These are phyloP conservation scores for Maudiozyma saulgeensis DNA, from an alignment of 805 yeast species.

Conservation along the genomic window DNA sequence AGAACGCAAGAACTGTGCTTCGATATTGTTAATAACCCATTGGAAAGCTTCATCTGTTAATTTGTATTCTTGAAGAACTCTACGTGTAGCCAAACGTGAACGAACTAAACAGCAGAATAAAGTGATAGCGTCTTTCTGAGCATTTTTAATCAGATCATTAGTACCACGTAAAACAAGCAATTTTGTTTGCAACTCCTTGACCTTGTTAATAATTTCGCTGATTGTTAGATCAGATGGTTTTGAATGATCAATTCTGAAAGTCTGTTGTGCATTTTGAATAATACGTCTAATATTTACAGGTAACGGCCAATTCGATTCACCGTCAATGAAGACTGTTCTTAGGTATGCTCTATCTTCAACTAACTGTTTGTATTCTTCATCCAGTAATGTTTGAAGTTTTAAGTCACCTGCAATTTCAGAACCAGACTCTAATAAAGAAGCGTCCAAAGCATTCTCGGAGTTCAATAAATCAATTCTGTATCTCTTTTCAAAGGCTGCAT, in stretches of 20 bases:
- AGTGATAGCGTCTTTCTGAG: slow-evolving; percentile 85
- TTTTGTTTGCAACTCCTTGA: slow-evolving; percentile 55
- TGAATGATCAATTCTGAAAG: slow-evolving; percentile 84
- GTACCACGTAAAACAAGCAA: slow-evolving; percentile 77
- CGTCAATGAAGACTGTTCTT: slow-evolving; percentile 80
- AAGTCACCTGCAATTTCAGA: slow-evolving; percentile 85
- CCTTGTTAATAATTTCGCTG: slow-evolving; percentile 67
- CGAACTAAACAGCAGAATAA: slow-evolving; percentile 87
- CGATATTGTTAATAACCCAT: slow-evolving; percentile 93
- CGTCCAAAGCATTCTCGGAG: slow-evolving; percentile 50
- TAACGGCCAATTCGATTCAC: slow-evolving; percentile 94
- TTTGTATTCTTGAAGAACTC: slow-evolving; percentile 85
- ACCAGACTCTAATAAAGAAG: slow-evolving; percentile 77
- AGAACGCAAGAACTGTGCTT: slow-evolving; percentile 84
- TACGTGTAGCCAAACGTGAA: slow-evolving; percentile 82
- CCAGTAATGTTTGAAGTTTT: slow-evolving; percentile 68
- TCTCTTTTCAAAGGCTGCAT: slow-evolving; percentile 68
- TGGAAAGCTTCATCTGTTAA: slow-evolving; percentile 79
- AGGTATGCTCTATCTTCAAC: slow-evolving; percentile 66
- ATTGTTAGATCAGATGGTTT: slow-evolving; percentile 86
- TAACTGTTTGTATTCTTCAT: slow-evolving; percentile 76
- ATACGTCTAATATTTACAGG: slow-evolving; percentile 97
- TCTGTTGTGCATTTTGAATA: slow-evolving; percentile 93
- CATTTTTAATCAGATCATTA: slow-evolving; percentile 62
- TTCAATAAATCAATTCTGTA: slow-evolving; percentile 83